phyloP scores from a whole-genome alignment of 2,329 filamentous ascomycete species.

The Hymenoscyphus occultus region DNA sequence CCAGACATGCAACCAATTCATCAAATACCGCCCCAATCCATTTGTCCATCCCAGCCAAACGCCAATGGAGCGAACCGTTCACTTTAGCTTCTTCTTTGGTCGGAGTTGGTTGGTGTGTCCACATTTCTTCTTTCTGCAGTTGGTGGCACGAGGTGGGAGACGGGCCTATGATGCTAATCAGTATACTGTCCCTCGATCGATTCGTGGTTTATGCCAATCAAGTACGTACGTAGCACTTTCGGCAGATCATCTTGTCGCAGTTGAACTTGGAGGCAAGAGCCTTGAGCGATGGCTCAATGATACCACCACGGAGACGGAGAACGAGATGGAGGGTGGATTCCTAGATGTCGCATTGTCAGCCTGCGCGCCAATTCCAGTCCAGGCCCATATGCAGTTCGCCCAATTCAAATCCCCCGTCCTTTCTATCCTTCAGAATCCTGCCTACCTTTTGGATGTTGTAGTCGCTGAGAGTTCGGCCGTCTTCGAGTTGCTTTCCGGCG shows the following conservation, averaged over 20 bases:
- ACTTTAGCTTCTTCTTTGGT: constrained; percentile 99
- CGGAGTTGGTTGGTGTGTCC: constrained; percentile 99
- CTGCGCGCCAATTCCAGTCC: background rate
- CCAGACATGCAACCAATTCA: constrained; percentile 28
- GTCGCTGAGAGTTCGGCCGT: constrained; percentile 92
- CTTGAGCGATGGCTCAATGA: constrained; percentile 99
- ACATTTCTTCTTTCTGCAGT: constrained; percentile 99
- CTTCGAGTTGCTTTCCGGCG: constrained; percentile 98
- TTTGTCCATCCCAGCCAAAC: constrained; percentile 29
- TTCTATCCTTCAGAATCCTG: background rate
- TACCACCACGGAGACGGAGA: constrained; percentile 97
- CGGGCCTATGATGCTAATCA: constrained; percentile 53
- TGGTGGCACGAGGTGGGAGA: constrained; percentile 96
- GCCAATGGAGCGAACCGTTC: constrained; percentile 49
- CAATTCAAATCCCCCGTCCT: background rate
- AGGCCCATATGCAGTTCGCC: background rate
- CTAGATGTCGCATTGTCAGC: constrained; percentile 45
- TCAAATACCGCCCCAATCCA: constrained; percentile 20
- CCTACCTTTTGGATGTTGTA: constrained; percentile 99
- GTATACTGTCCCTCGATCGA: constrained; percentile 13
- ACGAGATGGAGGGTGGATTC: constrained; percentile 98
- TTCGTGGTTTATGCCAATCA: background rate
- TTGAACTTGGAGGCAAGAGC: constrained; percentile 99
- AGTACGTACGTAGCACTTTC: constrained; percentile 97
- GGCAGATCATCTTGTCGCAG: constrained; percentile 99